Conservation (phyloP, 2,329 filamentous ascomycete genomes). For the Talaromyces pinophilus region DNA sequence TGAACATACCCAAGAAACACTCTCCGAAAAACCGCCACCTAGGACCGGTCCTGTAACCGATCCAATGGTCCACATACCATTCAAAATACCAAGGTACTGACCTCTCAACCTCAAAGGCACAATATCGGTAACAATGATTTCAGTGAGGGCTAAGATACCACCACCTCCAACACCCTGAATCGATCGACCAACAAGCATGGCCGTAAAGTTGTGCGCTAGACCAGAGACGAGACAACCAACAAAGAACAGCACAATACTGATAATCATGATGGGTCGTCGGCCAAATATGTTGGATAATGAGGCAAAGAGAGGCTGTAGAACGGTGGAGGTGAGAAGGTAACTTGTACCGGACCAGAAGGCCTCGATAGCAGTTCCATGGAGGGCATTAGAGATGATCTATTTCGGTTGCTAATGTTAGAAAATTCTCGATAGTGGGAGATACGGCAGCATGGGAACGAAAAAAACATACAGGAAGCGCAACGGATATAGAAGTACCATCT, state of each 20-base stretch:
- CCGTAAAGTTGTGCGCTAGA: slow-evolving; percentile 44
- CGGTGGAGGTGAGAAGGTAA: slow-evolving; percentile 65
- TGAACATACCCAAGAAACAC: slow-evolving; percentile 31
- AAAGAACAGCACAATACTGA: slow-evolving; percentile 50
- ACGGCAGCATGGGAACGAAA: background rate
- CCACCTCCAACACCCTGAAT: slow-evolving; percentile 57
- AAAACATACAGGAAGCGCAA: slow-evolving; percentile 54
- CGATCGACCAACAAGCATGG: slow-evolving; percentile 58
- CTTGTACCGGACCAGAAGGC: slow-evolving; percentile 72
- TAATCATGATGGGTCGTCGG: slow-evolving; percentile 46
- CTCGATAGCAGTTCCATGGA: slow-evolving; percentile 58
- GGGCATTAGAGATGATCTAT: slow-evolving; percentile 53
- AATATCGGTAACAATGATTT: slow-evolving; percentile 51
- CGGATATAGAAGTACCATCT: slow-evolving; percentile 66
- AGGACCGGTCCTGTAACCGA: slow-evolving; percentile 51
- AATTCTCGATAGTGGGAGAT: background rate
- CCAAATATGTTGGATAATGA: slow-evolving; percentile 58
- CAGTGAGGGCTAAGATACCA: slow-evolving; percentile 45
- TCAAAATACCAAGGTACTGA: slow-evolving; percentile 33
- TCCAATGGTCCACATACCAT: slow-evolving; percentile 38
- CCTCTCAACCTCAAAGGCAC: slow-evolving; percentile 44
- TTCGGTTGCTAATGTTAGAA: background rate
- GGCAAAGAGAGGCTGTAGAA: slow-evolving; percentile 54
- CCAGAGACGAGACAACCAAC: slow-evolving; percentile 58
- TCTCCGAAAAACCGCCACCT: slow-evolving; percentile 32